Evolutionary conservation across 1,284 basidiomycete species (phyloP).

Genomic region (Porodaedalea pini): DNA sequence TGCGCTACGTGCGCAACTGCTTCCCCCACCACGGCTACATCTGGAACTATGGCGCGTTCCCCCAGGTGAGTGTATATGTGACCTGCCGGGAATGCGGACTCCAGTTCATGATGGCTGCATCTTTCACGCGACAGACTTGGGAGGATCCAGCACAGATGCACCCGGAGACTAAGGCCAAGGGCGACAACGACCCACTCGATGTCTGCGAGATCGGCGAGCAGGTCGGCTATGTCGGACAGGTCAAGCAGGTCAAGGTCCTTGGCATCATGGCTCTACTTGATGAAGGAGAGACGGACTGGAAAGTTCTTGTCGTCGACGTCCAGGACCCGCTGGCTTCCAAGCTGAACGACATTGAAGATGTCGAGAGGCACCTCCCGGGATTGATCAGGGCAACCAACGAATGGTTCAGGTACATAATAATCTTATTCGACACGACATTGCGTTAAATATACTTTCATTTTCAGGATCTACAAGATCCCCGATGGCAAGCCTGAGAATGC

Average conservation of each 20-base stretch:
- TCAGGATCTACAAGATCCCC: slow-evolving; percentile 95
- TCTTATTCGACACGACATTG: slow-evolving; percentile 6
- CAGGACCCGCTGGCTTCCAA: slow-evolving; percentile 94
- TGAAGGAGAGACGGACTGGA: slow-evolving; percentile 99
- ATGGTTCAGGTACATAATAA: slow-evolving; percentile 75
- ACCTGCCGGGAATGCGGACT: background rate
- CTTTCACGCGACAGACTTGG: slow-evolving; percentile 73
- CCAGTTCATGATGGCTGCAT: background rate
- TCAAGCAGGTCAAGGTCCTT: slow-evolving; percentile 99
- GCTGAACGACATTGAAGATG: slow-evolving; percentile 99
- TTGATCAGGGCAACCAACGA: slow-evolving; percentile 96
- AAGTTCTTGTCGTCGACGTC: slow-evolving; percentile 96
- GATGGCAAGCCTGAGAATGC: slow-evolving; percentile 99
- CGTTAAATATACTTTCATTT: slow-evolving; percentile 17
- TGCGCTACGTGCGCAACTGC: slow-evolving; percentile 98
- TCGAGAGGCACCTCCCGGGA: slow-evolving; percentile 97
- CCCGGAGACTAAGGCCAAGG: slow-evolving; percentile 97
- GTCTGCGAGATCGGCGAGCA: slow-evolving; percentile 99
- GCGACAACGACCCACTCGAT: slow-evolving; percentile 99
- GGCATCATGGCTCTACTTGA: slow-evolving; percentile 99
- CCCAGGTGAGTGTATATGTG: slow-evolving; percentile 59
- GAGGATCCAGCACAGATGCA: slow-evolving; percentile 89
- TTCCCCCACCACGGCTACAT: slow-evolving; percentile 99
- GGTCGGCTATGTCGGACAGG: slow-evolving; percentile 94
- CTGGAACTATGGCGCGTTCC: slow-evolving; percentile 98